Percentiles rank a stretch among this genome's conserved stretches.
phyloP scores from a whole-genome alignment of 257 asterid species.

The Ajuga chamaepitys region DNA sequence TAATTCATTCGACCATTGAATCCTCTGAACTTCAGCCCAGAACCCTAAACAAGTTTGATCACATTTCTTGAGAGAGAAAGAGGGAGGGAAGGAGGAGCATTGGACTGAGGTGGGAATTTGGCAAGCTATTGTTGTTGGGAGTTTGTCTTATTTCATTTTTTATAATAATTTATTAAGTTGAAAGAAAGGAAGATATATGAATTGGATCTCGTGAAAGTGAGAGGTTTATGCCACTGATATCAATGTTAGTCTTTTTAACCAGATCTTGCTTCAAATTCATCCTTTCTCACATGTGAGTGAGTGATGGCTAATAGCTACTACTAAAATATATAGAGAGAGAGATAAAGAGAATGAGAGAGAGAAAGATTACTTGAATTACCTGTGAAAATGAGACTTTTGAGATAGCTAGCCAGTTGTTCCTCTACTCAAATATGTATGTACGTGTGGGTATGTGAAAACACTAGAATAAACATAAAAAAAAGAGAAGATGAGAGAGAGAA shows the following conservation, averaged over 20 bases:
- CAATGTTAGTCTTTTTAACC: constrained; percentile 30
- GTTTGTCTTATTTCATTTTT: background rate
- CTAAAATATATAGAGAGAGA: background rate
- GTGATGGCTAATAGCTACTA: constrained; percentile 3
- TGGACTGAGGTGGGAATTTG: background rate
- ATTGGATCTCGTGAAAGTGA: constrained; percentile 71
- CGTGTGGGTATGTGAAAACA: background rate
- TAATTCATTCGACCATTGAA: background rate
- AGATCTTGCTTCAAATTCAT: constrained; percentile 52
- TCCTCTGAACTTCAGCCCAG: background rate
- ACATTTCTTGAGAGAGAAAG: background rate
- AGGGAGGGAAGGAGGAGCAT: background rate
- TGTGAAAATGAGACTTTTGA: constrained; percentile 40
- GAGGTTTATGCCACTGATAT: constrained; percentile 26
- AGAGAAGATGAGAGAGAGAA: background rate
- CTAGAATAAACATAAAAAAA: background rate
- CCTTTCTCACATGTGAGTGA: constrained; percentile 36
- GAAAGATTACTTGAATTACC: constrained; percentile 30
- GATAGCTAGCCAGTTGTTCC: constrained; percentile 18
- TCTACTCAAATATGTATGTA: background rate
- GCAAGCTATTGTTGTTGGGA: no score
- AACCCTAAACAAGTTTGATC: constrained; percentile 22
- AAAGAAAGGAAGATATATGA: constrained; percentile 37
- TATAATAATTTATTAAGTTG: background rate
- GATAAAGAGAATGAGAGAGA: background rate